These are phyloP conservation scores for Groenewaldozyma auringiensis DNA, from an alignment of 1,139 yeast genomes.

Conservation along the genomic window DNA sequence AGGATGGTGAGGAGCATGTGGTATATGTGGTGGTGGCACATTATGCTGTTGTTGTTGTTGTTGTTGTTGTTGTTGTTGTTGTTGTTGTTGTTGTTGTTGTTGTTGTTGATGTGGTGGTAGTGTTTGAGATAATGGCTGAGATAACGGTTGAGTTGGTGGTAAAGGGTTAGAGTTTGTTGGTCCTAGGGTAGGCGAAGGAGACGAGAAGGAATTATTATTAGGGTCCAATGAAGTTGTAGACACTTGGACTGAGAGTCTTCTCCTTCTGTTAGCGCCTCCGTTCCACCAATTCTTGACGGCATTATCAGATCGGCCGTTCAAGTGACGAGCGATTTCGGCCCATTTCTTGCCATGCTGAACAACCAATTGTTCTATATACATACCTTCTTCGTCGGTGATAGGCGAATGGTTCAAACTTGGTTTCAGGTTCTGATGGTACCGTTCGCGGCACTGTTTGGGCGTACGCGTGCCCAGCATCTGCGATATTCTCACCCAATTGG, in stretches of 20 bases:
- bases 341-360: slow-evolving; percentile 78
- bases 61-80: neutral
- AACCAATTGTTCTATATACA: slow-evolving; percentile 69
- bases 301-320: slow-evolving; percentile 81
- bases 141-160: neutral
- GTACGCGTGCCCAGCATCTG: slow-evolving; percentile 67
- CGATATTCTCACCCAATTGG: slow-evolving; percentile 85
- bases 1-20: neutral
- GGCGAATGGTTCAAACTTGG: slow-evolving; percentile 78
- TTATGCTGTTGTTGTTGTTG: no score
- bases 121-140: neutral
- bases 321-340: slow-evolving; percentile 89
- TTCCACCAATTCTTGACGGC: slow-evolving; percentile 97
- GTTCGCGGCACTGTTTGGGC: slow-evolving; percentile 87
- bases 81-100: neutral
- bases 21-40: neutral
- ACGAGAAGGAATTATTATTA: neutral
- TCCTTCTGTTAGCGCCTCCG: slow-evolving; percentile 77
- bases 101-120: neutral
- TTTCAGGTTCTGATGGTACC: slow-evolving; percentile 86
- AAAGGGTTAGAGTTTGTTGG: neutral
- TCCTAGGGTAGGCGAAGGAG: neutral
- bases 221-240: slow-evolving; percentile 7
- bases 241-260: slow-evolving; percentile 40
- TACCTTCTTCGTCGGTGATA: slow-evolving; percentile 79